Conservation (phyloP, 257 asterid species). For the Cruciata laevipes region DNA sequence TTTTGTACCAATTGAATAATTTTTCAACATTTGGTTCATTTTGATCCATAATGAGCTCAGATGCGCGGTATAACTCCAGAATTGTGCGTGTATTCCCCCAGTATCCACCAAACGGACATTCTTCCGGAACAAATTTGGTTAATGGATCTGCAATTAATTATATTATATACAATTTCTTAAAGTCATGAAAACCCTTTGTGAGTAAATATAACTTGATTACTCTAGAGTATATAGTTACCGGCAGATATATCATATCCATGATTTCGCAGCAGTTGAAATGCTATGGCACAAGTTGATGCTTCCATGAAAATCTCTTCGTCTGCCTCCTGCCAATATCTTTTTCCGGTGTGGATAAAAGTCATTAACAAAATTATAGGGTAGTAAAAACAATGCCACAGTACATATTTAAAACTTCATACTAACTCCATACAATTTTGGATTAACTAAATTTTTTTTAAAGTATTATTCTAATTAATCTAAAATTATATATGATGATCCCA, state of each 20-base stretch:
- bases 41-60: conserved; percentile 45
- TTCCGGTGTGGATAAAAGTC: background rate
- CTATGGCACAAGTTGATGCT: conserved; percentile 67
- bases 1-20: conserved; percentile 38
- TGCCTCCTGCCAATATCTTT: conserved; percentile 67
- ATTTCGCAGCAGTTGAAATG: conserved; percentile 61
- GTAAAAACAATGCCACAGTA: too few species aligned
- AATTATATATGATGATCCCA: conserved; percentile 12
- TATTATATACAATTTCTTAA: background rate
- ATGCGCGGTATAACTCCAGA: conserved; percentile 63
- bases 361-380: too few species aligned
- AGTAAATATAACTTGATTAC: background rate
- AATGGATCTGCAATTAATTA: conserved; percentile 39
- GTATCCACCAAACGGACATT: conserved; percentile 30
- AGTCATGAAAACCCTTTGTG: too few species aligned
- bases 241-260: conserved; percentile 65
- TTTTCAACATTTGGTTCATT: conserved; percentile 44
- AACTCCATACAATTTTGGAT: too few species aligned
- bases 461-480: too few species aligned
- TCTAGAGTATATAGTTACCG: conserved; percentile 41
- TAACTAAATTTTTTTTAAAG: too few species aligned
- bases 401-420: too few species aligned
- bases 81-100: conserved; percentile 33
- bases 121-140: conserved; percentile 33
- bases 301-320: conserved; percentile 70